Evolutionary conservation across 164 flowering plant genomes (phyloP).

Genomic region (Sextonia rubra): DNA sequence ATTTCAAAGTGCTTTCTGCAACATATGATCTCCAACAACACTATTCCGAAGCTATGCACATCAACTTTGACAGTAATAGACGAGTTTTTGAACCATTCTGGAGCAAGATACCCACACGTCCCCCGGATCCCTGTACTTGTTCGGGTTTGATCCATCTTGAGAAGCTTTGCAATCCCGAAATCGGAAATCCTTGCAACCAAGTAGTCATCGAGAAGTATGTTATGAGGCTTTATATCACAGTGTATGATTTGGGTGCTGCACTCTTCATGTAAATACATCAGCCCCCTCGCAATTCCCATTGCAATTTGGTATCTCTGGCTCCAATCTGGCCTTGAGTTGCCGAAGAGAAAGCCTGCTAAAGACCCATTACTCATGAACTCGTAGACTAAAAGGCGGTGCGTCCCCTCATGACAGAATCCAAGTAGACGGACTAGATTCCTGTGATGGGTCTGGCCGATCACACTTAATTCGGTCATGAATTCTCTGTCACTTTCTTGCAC

Average conservation of each 20-base stretch:
- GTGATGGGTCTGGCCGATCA: conserved; percentile 16
- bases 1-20: conserved; percentile 15
- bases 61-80: conserved; percentile 29
- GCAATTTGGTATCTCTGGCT: conserved; percentile 10
- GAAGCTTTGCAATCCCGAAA: conserved; percentile 24
- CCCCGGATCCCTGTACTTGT: conserved; percentile 18
- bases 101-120: conserved; percentile 23
- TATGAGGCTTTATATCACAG: conserved; percentile 20
- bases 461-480: conserved; percentile 12
- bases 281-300: conserved; percentile 16
- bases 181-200: conserved; percentile 11
- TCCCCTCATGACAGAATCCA: conserved; percentile 19
- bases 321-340: conserved; percentile 9
- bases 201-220: conserved; percentile 12
- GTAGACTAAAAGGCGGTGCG: conserved; percentile 12
- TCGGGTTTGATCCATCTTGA: conserved; percentile 19
- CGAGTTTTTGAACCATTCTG: conserved; percentile 29
- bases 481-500: conserved; percentile 9
- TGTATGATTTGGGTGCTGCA: conserved; percentile 18
- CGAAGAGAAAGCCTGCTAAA: conserved; percentile 14
- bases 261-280: conserved; percentile 18
- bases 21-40: conserved; percentile 25
- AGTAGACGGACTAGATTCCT: conserved; percentile 16
- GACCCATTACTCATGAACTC: conserved; percentile 19
- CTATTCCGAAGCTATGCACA: conserved; percentile 29